Conservation (phyloP, 2,329 filamentous ascomycete species). For the Teratosphaeria zuluensis region DNA sequence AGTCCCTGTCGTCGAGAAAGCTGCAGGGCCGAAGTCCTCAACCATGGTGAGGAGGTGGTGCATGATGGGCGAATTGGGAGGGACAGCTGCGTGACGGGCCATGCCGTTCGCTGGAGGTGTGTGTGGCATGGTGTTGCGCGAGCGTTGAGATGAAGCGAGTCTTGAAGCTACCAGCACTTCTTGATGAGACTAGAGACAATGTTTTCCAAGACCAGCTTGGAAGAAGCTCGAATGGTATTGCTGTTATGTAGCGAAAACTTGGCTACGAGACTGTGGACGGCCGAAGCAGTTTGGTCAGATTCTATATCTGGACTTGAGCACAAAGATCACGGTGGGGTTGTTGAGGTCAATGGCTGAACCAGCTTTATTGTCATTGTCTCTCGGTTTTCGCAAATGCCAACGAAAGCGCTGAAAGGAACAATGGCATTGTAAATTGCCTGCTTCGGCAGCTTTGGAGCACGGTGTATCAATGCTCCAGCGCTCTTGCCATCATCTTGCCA, state of each 20-base stretch:
- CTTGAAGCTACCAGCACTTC: too few species aligned
- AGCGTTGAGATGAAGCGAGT: neutral
- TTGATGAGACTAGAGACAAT: neutral
- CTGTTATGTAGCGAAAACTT: neutral
- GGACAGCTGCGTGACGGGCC: neutral
- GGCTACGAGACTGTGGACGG: neutral
- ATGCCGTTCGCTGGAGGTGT: neutral
- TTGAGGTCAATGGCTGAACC: neutral
- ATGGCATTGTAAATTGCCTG: neutral
- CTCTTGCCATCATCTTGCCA: neutral
- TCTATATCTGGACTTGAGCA: neutral
- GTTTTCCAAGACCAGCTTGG: neutral
- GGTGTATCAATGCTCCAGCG: neutral
- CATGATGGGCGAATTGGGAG: neutral
- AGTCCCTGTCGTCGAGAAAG: neutral
- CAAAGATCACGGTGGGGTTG: neutral
- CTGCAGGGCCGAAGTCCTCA: neutral
- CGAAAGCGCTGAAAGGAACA: neutral
- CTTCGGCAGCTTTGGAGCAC: neutral
- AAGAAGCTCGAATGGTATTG: neutral
- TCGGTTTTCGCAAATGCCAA: neutral
- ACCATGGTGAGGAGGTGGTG: neutral
- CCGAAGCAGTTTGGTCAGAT: neutral
- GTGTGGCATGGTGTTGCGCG: neutral
- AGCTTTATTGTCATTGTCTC: neutral